These are phyloP conservation scores for Mycena galopus DNA, from an alignment of 768 basidiomycete species.

Conservation along the genomic window DNA sequence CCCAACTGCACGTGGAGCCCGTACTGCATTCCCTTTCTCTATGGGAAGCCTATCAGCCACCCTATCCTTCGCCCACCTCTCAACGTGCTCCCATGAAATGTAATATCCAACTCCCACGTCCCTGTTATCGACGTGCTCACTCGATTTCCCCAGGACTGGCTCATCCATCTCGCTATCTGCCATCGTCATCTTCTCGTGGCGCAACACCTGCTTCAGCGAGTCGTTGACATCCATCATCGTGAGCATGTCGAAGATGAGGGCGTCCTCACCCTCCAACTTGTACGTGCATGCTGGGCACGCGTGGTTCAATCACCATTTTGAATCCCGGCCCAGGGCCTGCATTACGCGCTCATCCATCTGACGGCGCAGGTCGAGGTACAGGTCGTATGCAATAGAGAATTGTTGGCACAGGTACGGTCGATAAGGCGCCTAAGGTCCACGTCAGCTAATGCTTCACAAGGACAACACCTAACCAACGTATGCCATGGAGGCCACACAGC, in stretches of 20 bases:
- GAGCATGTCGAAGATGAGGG: not conserved
- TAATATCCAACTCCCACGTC: not conserved
- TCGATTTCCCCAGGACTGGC: not conserved
- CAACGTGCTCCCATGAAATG: not conserved
- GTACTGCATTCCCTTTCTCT: not conserved
- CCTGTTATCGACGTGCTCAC: not conserved
- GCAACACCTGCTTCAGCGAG: not conserved
- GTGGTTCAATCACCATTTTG: not conserved
- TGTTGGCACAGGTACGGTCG: too few species aligned
- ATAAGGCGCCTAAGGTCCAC: too few species aligned
- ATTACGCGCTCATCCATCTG: too few species aligned
- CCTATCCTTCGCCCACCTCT: not conserved
- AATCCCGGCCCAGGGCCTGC: too few species aligned
- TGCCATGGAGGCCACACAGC: too few species aligned
- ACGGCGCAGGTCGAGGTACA: not conserved
- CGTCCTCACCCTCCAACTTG: constrained; percentile 17
- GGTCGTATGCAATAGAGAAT: not conserved
- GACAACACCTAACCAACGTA: too few species aligned
- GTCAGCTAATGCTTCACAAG: too few species aligned
- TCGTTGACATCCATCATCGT: not conserved
- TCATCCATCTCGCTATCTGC: not conserved
- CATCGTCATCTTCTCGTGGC: not conserved
- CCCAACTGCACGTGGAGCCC: too few species aligned
- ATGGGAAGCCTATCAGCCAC: not conserved
- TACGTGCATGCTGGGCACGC: constrained; percentile 29